Evolutionary conservation across 306 rosid species (phyloP).

Genomic region (cucumber (Cucumis sativus)): Cucumber_9930_V3 NC_026658.2:26195001-26195500

Average conservation of each 20-base stretch:
- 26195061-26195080: background rate
- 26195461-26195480: constrained; percentile 36
- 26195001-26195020: background rate
- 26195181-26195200: constrained; percentile 69
- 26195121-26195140: constrained; percentile 61
- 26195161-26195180: constrained; percentile 60
- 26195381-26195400: constrained; percentile 34
- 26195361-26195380: constrained; percentile 43
- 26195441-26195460: constrained; percentile 67
- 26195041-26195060: background rate
- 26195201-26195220: constrained; percentile 53
- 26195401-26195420: constrained; percentile 45
- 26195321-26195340: constrained; percentile 17
- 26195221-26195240: constrained; percentile 85
- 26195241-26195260: constrained; percentile 31
- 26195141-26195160: constrained; percentile 60
- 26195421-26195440: constrained; percentile 68
- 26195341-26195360: constrained; percentile 18
- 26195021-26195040: background rate
- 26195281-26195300: constrained; percentile 45
- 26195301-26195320: constrained; percentile 42
- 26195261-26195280: constrained; percentile 25
- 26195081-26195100: background rate
- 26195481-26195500: constrained; percentile 23
- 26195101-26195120: constrained; percentile 31